Conservation (phyloP, 1,284 basidiomycete genomes). For the Gymnopus androsaceus region DNA sequence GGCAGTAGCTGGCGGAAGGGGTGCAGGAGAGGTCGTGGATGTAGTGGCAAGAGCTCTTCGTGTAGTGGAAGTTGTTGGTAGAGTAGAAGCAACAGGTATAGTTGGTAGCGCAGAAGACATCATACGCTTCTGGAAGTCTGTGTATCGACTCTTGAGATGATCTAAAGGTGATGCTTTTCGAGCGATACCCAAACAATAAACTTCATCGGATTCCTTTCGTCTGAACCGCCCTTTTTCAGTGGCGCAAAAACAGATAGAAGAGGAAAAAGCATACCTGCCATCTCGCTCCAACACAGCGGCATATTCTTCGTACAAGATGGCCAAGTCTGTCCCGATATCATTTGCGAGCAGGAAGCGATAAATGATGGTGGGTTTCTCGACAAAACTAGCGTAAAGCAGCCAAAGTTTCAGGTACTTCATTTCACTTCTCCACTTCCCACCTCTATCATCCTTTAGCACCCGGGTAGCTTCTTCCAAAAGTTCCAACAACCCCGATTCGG, state of each 20-base stretch:
- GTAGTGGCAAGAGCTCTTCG: conserved; percentile 39
- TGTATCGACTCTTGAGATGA: conserved; percentile 71
- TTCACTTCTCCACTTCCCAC: conserved; percentile 68
- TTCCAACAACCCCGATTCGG: conserved; percentile 77
- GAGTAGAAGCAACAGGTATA: conserved; percentile 27
- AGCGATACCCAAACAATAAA: conserved; percentile 85
- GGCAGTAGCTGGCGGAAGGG: conserved; percentile 28
- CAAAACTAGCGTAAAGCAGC: conserved; percentile 78
- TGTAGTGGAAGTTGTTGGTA: conserved; percentile 30
- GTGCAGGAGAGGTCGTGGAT: conserved; percentile 31
- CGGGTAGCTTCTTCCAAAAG: conserved; percentile 83
- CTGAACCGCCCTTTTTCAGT: conserved; percentile 39
- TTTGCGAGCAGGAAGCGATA: conserved; percentile 80
- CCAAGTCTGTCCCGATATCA: conserved; percentile 75
- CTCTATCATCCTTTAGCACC: conserved; percentile 66
- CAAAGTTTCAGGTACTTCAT: conserved; percentile 84
- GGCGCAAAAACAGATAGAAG: background rate
- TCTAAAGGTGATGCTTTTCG: conserved; percentile 76
- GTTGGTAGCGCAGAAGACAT: conserved; percentile 49
- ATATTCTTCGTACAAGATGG: conserved; percentile 82
- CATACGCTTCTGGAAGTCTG: conserved; percentile 84
- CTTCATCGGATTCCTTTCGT: conserved; percentile 83
- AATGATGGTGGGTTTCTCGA: conserved; percentile 66
- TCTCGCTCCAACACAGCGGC: conserved; percentile 70
- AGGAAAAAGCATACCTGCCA: conserved; percentile 45